These are phyloP conservation scores for Scheffersomyces insectosa DNA, from an alignment of 1,139 yeast species.

Conservation along the genomic window DNA sequence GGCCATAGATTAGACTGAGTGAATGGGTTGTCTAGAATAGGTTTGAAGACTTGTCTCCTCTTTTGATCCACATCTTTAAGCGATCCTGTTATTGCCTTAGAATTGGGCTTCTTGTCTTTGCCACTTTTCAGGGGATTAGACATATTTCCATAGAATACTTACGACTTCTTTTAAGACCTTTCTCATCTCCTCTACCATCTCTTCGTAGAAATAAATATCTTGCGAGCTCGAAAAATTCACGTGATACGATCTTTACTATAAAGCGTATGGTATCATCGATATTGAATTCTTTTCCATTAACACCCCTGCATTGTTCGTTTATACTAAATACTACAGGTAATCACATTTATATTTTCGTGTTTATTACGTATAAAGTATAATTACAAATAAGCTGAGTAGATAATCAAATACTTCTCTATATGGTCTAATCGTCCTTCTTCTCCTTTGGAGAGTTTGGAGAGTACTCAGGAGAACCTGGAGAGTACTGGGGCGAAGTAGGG, in stretches of 20 bases:
- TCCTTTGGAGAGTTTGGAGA: conserved; percentile 14
- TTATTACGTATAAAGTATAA: not conserved
- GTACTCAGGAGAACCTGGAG: conserved; percentile 18
- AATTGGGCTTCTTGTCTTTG: not conserved
- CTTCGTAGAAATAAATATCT: too few species aligned
- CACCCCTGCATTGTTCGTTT: not conserved
- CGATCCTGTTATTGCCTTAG: conserved; percentile 21
- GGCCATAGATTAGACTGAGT: conserved; percentile 57
- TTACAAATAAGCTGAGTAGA: conserved; percentile 1
- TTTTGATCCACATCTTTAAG: conserved; percentile 44
- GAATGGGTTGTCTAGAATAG: conserved; percentile 61
- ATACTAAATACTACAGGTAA: not conserved
- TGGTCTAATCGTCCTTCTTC: conserved; percentile 1
- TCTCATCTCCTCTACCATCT: too few species aligned
- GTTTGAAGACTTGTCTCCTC: conserved; percentile 56
- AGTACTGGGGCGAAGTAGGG: conserved; percentile 22
- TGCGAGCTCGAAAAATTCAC: too few species aligned
- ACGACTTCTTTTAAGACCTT: too few species aligned
- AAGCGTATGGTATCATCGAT: not conserved
- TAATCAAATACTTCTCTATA: not conserved
- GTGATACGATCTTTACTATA: too few species aligned
- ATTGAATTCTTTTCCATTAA: not conserved
- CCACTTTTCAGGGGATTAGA: too few species aligned
- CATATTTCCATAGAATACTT: too few species aligned
- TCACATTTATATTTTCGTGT: not conserved